Conservation (phyloP, 2,329 filamentous ascomycete species). For the Epichloe scottii region DNA sequence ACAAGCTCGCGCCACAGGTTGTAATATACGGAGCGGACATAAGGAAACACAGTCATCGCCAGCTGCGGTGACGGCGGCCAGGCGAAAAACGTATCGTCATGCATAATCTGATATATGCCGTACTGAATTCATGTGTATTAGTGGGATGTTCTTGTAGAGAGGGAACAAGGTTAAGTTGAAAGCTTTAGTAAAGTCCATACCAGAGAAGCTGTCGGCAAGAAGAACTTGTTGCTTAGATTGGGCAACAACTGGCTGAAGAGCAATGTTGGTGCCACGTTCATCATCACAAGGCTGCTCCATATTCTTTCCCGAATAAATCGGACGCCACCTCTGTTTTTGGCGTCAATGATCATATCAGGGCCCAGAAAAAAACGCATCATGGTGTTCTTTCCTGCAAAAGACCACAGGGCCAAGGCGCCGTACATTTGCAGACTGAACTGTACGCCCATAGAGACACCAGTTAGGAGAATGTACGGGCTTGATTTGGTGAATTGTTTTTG, state of each 20-base stretch:
- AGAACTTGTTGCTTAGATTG: conserved; percentile 27
- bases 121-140: conserved; percentile 24
- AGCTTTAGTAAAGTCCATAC: conserved; percentile 17
- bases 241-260: conserved; percentile 32
- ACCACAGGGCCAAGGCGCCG: conserved; percentile 34
- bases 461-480: conserved; percentile 52
- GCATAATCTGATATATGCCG: conserved; percentile 31
- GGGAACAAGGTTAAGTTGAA: too few relatives aligned
- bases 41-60: conserved; percentile 37
- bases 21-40: conserved; percentile 31
- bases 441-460: conserved; percentile 39
- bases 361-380: conserved; percentile 30
- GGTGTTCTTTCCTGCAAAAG: conserved; percentile 38
- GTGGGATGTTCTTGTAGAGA: too few relatives aligned
- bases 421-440: conserved; percentile 41
- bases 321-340: conserved; percentile 11
- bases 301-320: conserved; percentile 18
- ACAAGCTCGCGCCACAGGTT: conserved; percentile 34
- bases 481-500: conserved; percentile 41
- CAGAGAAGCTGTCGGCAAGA: conserved; percentile 29
- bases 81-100: conserved; percentile 30
- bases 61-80: conserved; percentile 44
- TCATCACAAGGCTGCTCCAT: conserved; percentile 24
- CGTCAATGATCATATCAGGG: conserved; percentile 18
- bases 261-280: conserved; percentile 33